Conservation (phyloP, 1,139 yeast genomes). For the Yamadazyma oceani region DNA sequence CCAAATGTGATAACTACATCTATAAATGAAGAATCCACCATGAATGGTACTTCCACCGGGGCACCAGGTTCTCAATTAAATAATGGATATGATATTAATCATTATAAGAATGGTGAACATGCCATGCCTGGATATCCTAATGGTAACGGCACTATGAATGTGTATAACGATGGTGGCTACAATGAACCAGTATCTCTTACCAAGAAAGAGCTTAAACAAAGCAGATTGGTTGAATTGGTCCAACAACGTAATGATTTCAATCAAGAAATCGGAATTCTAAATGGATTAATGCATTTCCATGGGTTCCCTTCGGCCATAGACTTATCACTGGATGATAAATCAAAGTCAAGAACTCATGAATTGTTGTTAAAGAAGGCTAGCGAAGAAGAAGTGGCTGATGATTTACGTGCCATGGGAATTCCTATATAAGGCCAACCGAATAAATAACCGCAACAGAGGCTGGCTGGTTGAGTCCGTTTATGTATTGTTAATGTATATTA, state of each 20-base stretch:
- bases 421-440: too few species aligned
- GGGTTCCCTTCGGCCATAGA: constrained; percentile 73
- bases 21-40: constrained; percentile 14
- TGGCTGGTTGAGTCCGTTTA: neutral
- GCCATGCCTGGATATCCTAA: constrained; percentile 2
- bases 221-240: constrained; percentile 45
- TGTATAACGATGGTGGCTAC: neutral
- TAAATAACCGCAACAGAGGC: too few species aligned
- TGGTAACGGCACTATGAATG: constrained; percentile 6
- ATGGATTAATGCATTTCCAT: constrained; percentile 55
- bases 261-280: constrained; percentile 56
- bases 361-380: constrained; percentile 50
- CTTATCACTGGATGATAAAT: constrained; percentile 24
- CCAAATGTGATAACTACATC: constrained; percentile 20
- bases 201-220: constrained; percentile 40
- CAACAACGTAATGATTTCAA: constrained; percentile 54
- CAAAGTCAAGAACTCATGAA: constrained; percentile 23
- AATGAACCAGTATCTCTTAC: constrained; percentile 15
- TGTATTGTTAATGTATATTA: constrained; percentile 2
- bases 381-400: constrained; percentile 63
- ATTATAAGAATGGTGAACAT: constrained; percentile 4
- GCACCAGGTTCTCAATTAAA: constrained; percentile 1
- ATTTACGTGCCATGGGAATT: constrained; percentile 53
- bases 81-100: constrained; percentile 9
- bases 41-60: neutral